Evolutionary conservation across 495 filamentous ascomycete genomes (phyloP).

Genomic region (Neurospora sp.): DNA sequence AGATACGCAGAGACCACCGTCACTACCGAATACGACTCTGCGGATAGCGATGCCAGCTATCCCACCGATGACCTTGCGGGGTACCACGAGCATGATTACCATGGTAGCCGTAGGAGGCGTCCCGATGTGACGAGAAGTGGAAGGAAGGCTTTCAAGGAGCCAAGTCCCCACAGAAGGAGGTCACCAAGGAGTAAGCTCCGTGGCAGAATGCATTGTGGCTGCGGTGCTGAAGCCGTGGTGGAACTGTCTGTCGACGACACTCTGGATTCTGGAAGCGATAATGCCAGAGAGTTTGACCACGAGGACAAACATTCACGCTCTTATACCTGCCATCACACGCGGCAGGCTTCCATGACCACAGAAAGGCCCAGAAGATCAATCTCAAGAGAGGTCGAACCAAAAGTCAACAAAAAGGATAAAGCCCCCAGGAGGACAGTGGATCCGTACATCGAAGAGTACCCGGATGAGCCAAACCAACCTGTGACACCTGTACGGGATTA

Average conservation of each 20-base stretch:
- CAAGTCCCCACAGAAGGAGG: background rate
- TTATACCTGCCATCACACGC: background rate
- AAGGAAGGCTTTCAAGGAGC: background rate
- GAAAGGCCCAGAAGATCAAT: background rate
- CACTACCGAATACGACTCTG: background rate
- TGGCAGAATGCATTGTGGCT: background rate
- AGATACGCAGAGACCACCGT: background rate
- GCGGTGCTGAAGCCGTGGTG: background rate
- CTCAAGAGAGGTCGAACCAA: background rate
- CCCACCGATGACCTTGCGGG: background rate
- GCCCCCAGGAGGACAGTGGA: background rate
- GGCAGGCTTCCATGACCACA: background rate
- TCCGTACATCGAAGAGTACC: background rate
- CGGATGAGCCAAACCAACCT: background rate
- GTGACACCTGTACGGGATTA: background rate
- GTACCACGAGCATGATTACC: background rate
- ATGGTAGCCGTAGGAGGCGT: background rate
- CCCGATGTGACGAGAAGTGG: background rate
- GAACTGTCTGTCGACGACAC: background rate
- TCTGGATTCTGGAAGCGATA: background rate
- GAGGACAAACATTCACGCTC: background rate
- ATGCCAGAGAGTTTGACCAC: background rate
- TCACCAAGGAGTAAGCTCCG: background rate
- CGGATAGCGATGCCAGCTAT: background rate
- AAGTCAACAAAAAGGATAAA: background rate